phyloP scores from a whole-genome alignment of 768 basidiomycete genomes.

The Chiua virens region DNA sequence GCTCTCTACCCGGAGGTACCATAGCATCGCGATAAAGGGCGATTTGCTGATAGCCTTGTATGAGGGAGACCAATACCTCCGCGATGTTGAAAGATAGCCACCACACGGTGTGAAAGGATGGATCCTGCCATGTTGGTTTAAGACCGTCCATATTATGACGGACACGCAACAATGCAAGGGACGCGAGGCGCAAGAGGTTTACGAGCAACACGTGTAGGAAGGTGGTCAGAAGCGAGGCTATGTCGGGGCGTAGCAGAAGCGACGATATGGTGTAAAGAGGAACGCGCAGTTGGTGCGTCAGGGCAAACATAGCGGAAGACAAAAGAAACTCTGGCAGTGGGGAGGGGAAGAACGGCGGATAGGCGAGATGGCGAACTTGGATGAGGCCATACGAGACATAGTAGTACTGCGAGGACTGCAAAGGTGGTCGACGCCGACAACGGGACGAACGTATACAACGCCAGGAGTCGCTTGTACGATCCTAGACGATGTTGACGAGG shows the following conservation, averaged over 20 bases:
- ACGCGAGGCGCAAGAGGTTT: conserved; percentile 53
- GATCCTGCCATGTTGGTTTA: conserved; percentile 52
- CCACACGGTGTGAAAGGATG: conserved; percentile 69
- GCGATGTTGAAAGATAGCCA: conserved; percentile 72
- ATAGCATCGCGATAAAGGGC: conserved; percentile 68
- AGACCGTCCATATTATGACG: conserved; percentile 42
- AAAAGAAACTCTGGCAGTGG: conserved; percentile 67
- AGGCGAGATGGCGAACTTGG: conserved; percentile 37
- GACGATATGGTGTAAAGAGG: conserved; percentile 36
- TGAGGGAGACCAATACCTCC: conserved; percentile 62
- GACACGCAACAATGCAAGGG: conserved; percentile 53
- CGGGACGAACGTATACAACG: conserved; percentile 63
- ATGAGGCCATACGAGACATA: conserved; percentile 47
- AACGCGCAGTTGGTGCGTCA: conserved; percentile 33
- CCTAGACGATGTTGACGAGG: conserved; percentile 43
- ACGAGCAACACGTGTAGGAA: conserved; percentile 51
- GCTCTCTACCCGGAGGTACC: conserved; percentile 44
- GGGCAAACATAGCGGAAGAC: conserved; percentile 53
- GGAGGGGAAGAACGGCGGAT: conserved; percentile 52
- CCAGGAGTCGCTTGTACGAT: conserved; percentile 56
- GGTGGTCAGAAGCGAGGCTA: conserved; percentile 38
- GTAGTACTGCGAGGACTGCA: conserved; percentile 49
- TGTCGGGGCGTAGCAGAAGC: conserved; percentile 23
- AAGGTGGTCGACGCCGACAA: conserved; percentile 51
- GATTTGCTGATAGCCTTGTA: conserved; percentile 71